phyloP scores from a whole-genome alignment of 495 filamentous ascomycete genomes.

The Tuber calosporum region DNA sequence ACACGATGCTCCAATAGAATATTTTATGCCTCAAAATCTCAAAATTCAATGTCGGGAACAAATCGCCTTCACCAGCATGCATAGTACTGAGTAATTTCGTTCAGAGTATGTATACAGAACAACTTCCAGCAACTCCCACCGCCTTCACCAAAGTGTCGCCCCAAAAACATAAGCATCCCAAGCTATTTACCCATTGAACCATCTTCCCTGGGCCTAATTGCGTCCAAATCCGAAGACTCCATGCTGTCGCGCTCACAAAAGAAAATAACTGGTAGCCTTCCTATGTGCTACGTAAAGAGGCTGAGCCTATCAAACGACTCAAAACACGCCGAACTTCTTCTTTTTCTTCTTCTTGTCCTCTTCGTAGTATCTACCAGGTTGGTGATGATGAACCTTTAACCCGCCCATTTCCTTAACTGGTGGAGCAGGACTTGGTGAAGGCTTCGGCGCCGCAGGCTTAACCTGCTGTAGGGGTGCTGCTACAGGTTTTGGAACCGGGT shows the following conservation, averaged over 20 bases:
- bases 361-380: conserved; percentile 36
- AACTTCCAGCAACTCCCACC: conserved; percentile 1
- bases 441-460: conserved; percentile 19
- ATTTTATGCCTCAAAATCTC: background rate
- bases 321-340: conserved; percentile 43
- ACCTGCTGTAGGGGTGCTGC: conserved; percentile 28
- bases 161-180: background rate
- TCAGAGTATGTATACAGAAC: background rate
- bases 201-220: background rate
- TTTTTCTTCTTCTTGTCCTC: conserved; percentile 42
- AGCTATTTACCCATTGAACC: background rate
- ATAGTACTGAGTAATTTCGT: background rate
- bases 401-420: conserved; percentile 37
- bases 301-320: background rate
- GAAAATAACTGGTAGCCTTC: background rate
- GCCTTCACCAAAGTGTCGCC: background rate
- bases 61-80: background rate
- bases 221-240: background rate
- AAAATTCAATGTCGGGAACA: background rate
- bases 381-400: conserved; percentile 41
- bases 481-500: conserved; percentile 34
- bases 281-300: background rate
- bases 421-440: conserved; percentile 30
- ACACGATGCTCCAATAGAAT: background rate
- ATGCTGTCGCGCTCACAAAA: background rate